Evolutionary conservation across 2,329 filamentous ascomycete genomes (phyloP).

Genomic region (Paracoccidioides brasiliensis): DNA sequence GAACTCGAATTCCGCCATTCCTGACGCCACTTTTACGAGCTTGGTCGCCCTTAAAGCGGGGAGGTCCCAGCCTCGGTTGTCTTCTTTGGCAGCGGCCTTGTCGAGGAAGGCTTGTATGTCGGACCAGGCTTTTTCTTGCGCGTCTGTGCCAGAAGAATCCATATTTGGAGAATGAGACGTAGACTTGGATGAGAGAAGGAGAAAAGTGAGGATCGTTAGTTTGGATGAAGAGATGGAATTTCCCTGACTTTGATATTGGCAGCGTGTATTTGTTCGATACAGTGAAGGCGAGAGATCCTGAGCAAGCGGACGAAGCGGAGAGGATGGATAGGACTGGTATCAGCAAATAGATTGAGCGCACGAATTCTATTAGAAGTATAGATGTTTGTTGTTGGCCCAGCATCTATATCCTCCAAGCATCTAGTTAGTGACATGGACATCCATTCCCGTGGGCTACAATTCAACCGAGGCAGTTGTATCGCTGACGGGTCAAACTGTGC

Average conservation of each 20-base stretch:
- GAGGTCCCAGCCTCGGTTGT: background rate
- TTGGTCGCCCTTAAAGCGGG: background rate
- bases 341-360: background rate
- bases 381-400: too few relatives aligned
- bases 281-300: too few relatives aligned
- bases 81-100: background rate
- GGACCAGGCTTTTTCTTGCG: background rate
- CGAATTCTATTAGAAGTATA: too few relatives aligned
- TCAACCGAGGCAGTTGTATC: too few relatives aligned
- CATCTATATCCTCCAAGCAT: too few relatives aligned
- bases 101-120: background rate
- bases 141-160: background rate
- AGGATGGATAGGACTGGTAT: background rate
- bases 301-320: too few relatives aligned
- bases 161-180: background rate
- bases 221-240: background rate
- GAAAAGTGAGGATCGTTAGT: background rate
- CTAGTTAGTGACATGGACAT: too few relatives aligned
- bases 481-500: too few relatives aligned
- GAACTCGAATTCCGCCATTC: slow-evolving; percentile 5
- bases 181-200: background rate
- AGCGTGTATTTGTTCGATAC: background rate
- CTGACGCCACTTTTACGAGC: background rate
- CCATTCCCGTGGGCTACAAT: too few relatives aligned
- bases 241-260: background rate